These are phyloP conservation scores for Claviceps paspali DNA, from an alignment of 2,329 filamentous ascomycete genomes.

Conservation along the genomic window DNA sequence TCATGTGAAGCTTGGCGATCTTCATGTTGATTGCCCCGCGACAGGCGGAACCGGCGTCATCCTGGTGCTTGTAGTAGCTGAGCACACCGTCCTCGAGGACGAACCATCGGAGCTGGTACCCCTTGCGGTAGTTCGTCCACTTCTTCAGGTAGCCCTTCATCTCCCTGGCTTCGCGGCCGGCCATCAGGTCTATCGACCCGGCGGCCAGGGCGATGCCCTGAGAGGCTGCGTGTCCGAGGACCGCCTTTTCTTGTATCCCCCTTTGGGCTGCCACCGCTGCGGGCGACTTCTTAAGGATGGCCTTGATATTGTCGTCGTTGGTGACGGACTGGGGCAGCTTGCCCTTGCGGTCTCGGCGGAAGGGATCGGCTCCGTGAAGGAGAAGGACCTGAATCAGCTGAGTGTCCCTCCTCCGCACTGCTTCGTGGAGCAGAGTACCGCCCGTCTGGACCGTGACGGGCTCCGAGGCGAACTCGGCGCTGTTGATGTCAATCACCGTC, in stretches of 20 bases:
- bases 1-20: conserved; percentile 90
- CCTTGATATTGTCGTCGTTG: conserved; percentile 77
- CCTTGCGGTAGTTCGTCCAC: conserved; percentile 97
- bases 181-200: conserved; percentile 42
- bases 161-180: conserved; percentile 76
- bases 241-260: conserved; percentile 93
- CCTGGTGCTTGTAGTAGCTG: conserved; percentile 98
- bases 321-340: conserved; percentile 94
- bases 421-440: conserved; percentile 89
- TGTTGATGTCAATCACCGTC: conserved; percentile 83
- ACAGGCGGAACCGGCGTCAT: conserved; percentile 90
- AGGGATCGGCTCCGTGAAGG: conserved; percentile 89
- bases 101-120: conserved; percentile 95
- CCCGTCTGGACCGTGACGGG: conserved; percentile 61
- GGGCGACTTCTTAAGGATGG: conserved; percentile 85
- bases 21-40: conserved; percentile 98
- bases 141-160: conserved; percentile 99
- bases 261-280: conserved; percentile 88
- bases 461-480: conserved; percentile 74
- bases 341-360: conserved; percentile 84
- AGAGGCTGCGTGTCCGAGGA: conserved; percentile 58
- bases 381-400: conserved; percentile 80
- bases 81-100: conserved; percentile 93
- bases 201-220: conserved; percentile 36
- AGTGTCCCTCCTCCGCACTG: conserved; percentile 72